A percentile compares a stretch with the other conserved stretches of the same genome.
Conservation (phyloP, 352 stramenopile genomes). For the Porosira glacialis region DNA sequence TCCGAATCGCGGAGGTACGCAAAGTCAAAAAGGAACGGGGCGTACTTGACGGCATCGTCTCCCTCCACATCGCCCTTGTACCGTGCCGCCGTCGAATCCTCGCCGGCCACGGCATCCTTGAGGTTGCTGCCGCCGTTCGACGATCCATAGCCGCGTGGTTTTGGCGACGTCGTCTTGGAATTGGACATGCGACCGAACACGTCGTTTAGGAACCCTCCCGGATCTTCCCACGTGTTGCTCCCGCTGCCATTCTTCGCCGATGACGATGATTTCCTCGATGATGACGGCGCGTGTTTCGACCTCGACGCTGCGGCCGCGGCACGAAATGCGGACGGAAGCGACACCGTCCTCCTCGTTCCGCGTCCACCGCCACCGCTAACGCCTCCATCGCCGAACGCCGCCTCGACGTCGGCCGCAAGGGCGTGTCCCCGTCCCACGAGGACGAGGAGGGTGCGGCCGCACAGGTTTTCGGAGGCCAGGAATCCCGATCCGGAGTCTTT, state of each 20-base stretch:
- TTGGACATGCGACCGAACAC: too few species aligned
- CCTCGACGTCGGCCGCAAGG: constrained; percentile 89
- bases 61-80: constrained; percentile 22
- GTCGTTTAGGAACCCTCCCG: too few species aligned
- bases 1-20: constrained; percentile 91
- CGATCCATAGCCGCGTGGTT: too few species aligned
- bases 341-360: too few species aligned
- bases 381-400: constrained; percentile 85
- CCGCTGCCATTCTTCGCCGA: too few species aligned
- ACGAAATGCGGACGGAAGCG: too few species aligned
- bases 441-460: constrained; percentile 89
- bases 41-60: constrained; percentile 61
- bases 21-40: constrained; percentile 90
- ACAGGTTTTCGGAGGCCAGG: constrained; percentile 85
- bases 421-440: constrained; percentile 87
- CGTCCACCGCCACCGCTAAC: constrained; percentile 43
- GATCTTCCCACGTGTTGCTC: too few species aligned
- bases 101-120: not conserved
- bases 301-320: too few species aligned
- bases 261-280: too few species aligned
- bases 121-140: not conserved
- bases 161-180: too few species aligned
- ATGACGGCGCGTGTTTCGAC: too few species aligned
- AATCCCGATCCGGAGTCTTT: too few species aligned
- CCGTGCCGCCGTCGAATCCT: not conserved